phyloP scores from a whole-genome alignment of 208 protist species.

The Leishmania mexicana region DNA sequence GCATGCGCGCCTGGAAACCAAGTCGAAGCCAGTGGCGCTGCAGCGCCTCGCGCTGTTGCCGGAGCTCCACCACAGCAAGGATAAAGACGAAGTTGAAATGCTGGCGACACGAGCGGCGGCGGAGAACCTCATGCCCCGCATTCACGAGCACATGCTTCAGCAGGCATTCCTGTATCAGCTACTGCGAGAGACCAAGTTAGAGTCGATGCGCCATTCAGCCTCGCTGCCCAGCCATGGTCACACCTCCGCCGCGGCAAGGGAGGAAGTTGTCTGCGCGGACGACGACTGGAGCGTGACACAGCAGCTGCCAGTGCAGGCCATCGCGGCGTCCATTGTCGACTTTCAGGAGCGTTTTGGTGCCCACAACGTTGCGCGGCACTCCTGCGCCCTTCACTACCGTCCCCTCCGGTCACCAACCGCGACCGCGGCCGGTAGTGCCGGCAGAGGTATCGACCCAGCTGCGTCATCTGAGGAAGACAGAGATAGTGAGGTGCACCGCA shows the following conservation, averaged over 20 bases:
- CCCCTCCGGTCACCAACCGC: not conserved
- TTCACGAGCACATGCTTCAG: slow-evolving; percentile 35
- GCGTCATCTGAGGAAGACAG: not conserved
- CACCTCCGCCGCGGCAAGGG: not conserved
- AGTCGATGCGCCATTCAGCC: not conserved
- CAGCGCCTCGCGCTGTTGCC: not conserved
- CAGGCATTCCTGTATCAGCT: slow-evolving; percentile 30
- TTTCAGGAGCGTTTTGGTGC: slow-evolving; percentile 32
- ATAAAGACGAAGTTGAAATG: not conserved
- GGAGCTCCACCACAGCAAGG: not conserved
- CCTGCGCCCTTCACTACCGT: slow-evolving; percentile 19
- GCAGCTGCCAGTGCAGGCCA: slow-evolving; percentile 19
- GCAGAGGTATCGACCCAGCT: not conserved
- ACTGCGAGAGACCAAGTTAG: slow-evolving; percentile 23
- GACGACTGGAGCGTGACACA: slow-evolving; percentile 34
- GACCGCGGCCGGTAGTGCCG: not conserved
- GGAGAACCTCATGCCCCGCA: slow-evolving; percentile 20
- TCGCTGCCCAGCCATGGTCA: not conserved
- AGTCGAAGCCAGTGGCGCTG: not conserved
- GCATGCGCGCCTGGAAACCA: not conserved
- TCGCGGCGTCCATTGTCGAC: slow-evolving; percentile 27
- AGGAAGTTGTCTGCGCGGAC: not conserved
- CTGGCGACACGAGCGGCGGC: slow-evolving; percentile 22
- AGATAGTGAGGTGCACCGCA: slow-evolving; percentile 20
- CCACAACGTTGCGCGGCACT: slow-evolving; percentile 30